Evolutionary conservation across 176 grass and related monocot genomes (phyloP).

Genomic region (Carex littledalei): DNA sequence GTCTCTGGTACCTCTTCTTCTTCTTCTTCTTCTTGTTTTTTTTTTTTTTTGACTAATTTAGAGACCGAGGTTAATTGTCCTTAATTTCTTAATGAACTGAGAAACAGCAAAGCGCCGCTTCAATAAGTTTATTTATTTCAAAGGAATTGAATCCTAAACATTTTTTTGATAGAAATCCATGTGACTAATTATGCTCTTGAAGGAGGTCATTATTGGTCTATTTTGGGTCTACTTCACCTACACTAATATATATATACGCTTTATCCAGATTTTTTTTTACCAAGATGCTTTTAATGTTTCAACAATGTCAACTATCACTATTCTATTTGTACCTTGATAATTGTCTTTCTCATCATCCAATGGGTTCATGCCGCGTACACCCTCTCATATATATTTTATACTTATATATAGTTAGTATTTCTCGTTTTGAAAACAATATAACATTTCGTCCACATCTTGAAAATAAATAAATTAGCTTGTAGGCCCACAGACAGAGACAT

Average conservation of each 20-base stretch:
- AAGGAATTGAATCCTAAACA: not conserved
- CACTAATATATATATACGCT: not conserved
- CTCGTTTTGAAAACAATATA: too few species aligned
- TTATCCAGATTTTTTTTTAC: not conserved
- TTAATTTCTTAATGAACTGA: not conserved
- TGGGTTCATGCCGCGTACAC: not conserved
- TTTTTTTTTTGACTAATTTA: not conserved
- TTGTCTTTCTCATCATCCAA: not conserved
- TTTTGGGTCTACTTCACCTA: not conserved
- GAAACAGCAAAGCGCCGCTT: not conserved
- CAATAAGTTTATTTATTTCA: not conserved
- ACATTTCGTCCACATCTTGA: too few species aligned
- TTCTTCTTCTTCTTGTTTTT: too few species aligned
- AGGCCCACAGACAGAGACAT: not conserved
- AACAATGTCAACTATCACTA: not conserved
- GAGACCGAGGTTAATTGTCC: not conserved
- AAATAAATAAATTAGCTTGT: not conserved
- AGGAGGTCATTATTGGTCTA: not conserved
- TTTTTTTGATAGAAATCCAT: not conserved
- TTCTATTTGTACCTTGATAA: not conserved
- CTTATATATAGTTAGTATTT: too few species aligned
- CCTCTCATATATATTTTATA: not conserved
- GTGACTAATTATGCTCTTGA: too few species aligned
- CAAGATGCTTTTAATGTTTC: not conserved
- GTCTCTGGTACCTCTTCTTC: constrained; percentile 33